Evolutionary conservation across 192 early-diverging fungal genomes (phyloP).

Genomic region (Podila minutissima): DNA sequence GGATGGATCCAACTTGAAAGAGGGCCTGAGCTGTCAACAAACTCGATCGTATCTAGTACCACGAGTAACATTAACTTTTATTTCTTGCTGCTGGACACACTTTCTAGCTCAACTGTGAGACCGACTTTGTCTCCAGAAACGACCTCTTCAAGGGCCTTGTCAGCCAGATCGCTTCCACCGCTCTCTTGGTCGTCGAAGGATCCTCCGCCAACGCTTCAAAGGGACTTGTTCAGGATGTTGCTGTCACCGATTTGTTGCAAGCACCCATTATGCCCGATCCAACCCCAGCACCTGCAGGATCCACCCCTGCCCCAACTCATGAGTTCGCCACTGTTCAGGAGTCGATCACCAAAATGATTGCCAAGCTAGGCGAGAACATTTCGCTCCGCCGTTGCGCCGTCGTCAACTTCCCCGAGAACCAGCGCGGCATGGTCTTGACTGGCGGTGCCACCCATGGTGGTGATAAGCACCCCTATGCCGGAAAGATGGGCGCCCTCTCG

Average conservation of each 20-base stretch:
- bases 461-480: slow-evolving; percentile 62
- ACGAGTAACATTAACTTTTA: no score
- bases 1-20: not conserved
- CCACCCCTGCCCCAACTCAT: slow-evolving; percentile 7
- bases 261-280: slow-evolving; percentile 67
- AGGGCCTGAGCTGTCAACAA: not conserved
- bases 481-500: slow-evolving; percentile 84
- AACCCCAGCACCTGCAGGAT: slow-evolving; percentile 14
- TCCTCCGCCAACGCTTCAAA: slow-evolving; percentile 1
- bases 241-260: slow-evolving; percentile 47
- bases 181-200: slow-evolving; percentile 54
- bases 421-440: slow-evolving; percentile 53
- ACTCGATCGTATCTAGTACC: no score
- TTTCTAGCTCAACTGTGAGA: slow-evolving; percentile 88
- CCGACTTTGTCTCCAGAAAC: slow-evolving; percentile 95
- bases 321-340: slow-evolving; percentile 65
- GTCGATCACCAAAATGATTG: slow-evolving; percentile 79
- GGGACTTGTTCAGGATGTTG: slow-evolving; percentile 50
- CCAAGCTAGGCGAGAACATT: slow-evolving; percentile 92
- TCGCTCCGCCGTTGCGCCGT: slow-evolving; percentile 75
- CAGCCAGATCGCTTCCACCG: slow-evolving; percentile 64
- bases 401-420: slow-evolving; percentile 42
- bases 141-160: slow-evolving; percentile 80
- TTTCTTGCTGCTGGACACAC: slow-evolving; percentile 4
- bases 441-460: slow-evolving; percentile 83